These are phyloP conservation scores for Calonectria crousiana DNA, from an alignment of 2,329 filamentous ascomycete species.

Conservation along the genomic window DNA sequence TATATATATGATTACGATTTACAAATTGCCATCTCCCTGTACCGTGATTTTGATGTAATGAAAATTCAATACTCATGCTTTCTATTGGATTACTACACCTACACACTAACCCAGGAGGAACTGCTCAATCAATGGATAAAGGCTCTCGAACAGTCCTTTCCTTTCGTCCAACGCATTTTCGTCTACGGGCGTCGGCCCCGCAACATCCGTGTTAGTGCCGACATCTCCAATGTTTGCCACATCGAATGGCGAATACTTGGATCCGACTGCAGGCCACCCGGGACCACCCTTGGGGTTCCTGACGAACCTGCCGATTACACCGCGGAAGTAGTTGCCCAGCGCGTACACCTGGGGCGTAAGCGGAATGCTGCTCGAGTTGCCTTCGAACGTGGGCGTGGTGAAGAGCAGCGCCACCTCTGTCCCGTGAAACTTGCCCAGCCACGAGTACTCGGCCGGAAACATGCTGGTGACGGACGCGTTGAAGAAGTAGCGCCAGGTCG, in stretches of 20 bases:
- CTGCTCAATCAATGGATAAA: constrained; percentile 33
- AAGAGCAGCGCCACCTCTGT: constrained; percentile 43
- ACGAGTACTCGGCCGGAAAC: constrained; percentile 34
- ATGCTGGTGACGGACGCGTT: constrained; percentile 40
- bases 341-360: constrained; percentile 38
- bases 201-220: constrained; percentile 1
- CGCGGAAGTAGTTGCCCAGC: constrained; percentile 39
- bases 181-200: constrained; percentile 34
- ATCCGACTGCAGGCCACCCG: constrained; percentile 42
- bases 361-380: not conserved
- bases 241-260: constrained; percentile 36
- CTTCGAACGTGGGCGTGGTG: constrained; percentile 31
- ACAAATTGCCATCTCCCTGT: not conserved
- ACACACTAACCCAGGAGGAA: not conserved
- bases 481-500: constrained; percentile 45
- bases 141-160: constrained; percentile 34
- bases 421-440: constrained; percentile 44
- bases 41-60: not conserved
- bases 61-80: not conserved
- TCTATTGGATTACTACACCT: not conserved
- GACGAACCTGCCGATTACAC: constrained; percentile 40
- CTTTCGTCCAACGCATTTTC: constrained; percentile 31
- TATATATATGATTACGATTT: not conserved
- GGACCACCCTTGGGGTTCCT: constrained; percentile 39
- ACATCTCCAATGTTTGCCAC: constrained; percentile 38